phyloP scores from a whole-genome alignment of 371 early-diverging fungal genomes.

The Zychaea mexicana region DNA sequence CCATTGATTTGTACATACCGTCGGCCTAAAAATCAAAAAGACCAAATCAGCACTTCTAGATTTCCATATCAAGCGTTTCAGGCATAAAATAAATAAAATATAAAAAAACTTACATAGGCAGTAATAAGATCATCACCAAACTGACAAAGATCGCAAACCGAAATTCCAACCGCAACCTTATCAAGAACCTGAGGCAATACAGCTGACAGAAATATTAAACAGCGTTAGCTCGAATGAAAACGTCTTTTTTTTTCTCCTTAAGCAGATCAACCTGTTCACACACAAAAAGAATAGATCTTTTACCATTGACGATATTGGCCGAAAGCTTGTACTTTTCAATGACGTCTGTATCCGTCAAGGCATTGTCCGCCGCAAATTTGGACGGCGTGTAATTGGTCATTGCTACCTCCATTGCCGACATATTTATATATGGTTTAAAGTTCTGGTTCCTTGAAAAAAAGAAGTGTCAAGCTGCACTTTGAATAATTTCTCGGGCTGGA shows the following conservation, averaged over 20 bases:
- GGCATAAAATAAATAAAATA: background rate
- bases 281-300: background rate
- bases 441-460: background rate
- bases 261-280: background rate
- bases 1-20: constrained; percentile 67
- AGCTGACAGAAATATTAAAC: constrained; percentile 18
- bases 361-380: constrained; percentile 68
- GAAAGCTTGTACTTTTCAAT: constrained; percentile 83
- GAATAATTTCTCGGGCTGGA: too few species aligned
- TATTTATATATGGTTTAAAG: background rate
- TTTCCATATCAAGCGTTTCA: background rate
- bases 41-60: too few species aligned
- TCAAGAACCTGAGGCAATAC: constrained; percentile 52
- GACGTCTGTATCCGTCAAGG: constrained; percentile 61
- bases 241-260: too few species aligned
- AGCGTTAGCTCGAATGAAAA: background rate
- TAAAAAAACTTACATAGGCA: constrained; percentile 49
- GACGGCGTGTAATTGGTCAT: constrained; percentile 37
- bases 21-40: constrained; percentile 52
- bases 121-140: constrained; percentile 80
- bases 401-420: constrained; percentile 5
- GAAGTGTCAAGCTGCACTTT: too few species aligned
- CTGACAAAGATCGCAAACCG: constrained; percentile 77
- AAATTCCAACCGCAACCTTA: constrained; percentile 63
- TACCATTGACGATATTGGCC: constrained; percentile 81